phyloP scores from a whole-genome alignment of 108 stramenopile species.

The Fragilaria radians region DNA sequence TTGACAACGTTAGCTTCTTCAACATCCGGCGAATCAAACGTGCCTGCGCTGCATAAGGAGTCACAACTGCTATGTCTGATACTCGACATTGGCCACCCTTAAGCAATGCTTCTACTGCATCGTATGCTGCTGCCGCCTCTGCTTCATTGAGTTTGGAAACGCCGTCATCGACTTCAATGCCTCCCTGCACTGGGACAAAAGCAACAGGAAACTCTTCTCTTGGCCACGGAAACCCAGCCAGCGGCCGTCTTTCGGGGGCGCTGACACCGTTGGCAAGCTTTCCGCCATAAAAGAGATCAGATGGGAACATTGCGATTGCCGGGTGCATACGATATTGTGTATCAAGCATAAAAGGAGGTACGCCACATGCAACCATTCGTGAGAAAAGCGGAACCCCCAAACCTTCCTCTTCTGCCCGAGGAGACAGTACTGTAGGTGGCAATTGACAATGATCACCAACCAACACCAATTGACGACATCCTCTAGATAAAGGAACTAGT shows the following conservation, averaged over 20 bases:
- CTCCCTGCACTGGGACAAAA: conserved; percentile 77
- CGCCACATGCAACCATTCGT: conserved; percentile 89
- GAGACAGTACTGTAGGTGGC: conserved; percentile 95
- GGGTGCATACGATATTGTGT: conserved; percentile 97
- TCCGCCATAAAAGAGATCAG: conserved; percentile 83
- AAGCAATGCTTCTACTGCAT: conserved; percentile 38
- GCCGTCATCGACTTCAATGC: conserved; percentile 76
- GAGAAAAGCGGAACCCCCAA: conserved; percentile 96
- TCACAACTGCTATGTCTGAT: conserved; percentile 52
- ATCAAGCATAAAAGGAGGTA: conserved; percentile 89
- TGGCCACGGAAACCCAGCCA: conserved; percentile 22
- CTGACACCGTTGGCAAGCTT: conserved; percentile 68
- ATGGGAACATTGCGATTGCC: conserved; percentile 79
- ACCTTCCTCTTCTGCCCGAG: conserved; percentile 68
- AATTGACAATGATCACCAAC: conserved; percentile 98
- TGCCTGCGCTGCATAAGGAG: conserved; percentile 91
- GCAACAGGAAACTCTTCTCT: conserved; percentile 56
- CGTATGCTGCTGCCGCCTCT: conserved; percentile 64
- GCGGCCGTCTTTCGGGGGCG: conserved; percentile 66
- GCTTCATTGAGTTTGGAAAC: conserved; percentile 69
- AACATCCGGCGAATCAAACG: conserved; percentile 49
- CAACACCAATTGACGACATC: conserved; percentile 76
- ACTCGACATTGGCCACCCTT: too few relatives aligned
- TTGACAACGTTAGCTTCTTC: too few relatives aligned
- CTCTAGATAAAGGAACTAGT: conserved; percentile 88